Conservation (phyloP, 352 stramenopile species). For the Saprolegnia diclina region DNA sequence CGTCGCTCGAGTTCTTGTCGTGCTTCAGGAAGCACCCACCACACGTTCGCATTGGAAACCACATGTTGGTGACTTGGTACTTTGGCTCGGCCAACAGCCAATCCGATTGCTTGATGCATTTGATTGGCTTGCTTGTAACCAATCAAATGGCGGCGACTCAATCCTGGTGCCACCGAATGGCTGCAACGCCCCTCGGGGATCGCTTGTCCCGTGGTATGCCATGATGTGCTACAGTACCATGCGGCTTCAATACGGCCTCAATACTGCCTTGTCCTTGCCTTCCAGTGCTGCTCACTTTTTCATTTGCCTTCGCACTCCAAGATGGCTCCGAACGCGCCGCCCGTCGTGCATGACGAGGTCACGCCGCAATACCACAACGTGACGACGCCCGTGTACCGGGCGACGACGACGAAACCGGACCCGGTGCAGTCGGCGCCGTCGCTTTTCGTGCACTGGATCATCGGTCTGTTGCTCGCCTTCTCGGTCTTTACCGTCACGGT, state of each 20-base stretch:
- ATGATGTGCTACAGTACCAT: too few relatives aligned
- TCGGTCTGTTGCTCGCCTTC: constrained; percentile 6
- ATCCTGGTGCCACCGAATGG: neutral
- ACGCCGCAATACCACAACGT: neutral
- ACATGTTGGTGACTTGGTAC: neutral
- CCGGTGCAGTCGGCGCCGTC: neutral
- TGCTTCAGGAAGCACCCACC: neutral
- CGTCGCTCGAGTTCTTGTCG: too few relatives aligned
- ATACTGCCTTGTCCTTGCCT: neutral
- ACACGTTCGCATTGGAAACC: neutral
- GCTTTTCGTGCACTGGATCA: constrained; percentile 1
- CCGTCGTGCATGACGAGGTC: neutral
- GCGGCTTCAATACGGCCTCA: neutral
- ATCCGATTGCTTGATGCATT: neutral
- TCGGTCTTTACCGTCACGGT: neutral
- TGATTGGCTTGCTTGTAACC: neutral
- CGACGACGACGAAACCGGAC: neutral
- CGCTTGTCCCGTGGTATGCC: too few relatives aligned
- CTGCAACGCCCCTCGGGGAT: neutral
- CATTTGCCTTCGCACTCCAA: neutral
- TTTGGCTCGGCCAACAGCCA: neutral
- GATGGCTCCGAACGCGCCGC: neutral
- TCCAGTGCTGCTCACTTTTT: neutral
- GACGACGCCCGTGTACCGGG: neutral
- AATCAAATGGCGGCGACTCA: neutral